These are phyloP conservation scores for Epithemia pelagica DNA, from an alignment of 108 stramenopile species.

Conservation along the genomic window DNA sequence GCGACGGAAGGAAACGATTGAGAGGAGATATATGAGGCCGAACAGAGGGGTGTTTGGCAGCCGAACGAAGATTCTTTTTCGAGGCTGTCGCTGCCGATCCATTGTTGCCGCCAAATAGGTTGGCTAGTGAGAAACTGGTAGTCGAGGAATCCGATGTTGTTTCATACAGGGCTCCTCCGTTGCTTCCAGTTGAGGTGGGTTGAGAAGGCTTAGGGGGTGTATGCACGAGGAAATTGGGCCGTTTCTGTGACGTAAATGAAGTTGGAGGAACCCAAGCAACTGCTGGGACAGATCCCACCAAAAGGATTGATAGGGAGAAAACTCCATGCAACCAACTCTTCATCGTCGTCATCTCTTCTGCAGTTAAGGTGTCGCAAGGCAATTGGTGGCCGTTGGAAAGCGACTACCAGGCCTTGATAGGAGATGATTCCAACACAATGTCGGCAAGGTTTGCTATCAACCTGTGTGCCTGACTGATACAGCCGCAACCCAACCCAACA, in stretches of 20 bases:
- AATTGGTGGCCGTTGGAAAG: too few species aligned
- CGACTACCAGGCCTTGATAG: too few species aligned
- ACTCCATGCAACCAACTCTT: too few species aligned
- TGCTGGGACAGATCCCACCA: neutral
- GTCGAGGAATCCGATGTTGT: slow-evolving; percentile 1
- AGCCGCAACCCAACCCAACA: too few species aligned
- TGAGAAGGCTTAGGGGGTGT: neutral
- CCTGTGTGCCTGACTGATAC: too few species aligned
- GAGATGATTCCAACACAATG: too few species aligned
- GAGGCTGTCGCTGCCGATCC: slow-evolving; percentile 15
- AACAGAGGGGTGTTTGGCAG: slow-evolving; percentile 49
- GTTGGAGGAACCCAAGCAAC: neutral
- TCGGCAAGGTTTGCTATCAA: too few species aligned
- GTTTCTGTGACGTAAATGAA: neutral
- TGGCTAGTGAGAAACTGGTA: slow-evolving; percentile 27
- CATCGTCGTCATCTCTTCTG: too few species aligned
- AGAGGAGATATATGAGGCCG: slow-evolving; percentile 82
- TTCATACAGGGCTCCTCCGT: neutral
- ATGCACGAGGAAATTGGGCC: neutral
- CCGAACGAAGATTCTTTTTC: slow-evolving; percentile 33
- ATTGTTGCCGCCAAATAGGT: slow-evolving; percentile 24
- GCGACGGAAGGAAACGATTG: slow-evolving; percentile 34
- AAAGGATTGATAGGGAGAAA: too few species aligned
- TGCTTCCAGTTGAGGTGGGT: neutral
- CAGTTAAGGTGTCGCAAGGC: too few species aligned